Base-by-base conservation (phyloP, 495 filamentous ascomycete genomes). In the Hyaloscypha variabilis region DNA sequence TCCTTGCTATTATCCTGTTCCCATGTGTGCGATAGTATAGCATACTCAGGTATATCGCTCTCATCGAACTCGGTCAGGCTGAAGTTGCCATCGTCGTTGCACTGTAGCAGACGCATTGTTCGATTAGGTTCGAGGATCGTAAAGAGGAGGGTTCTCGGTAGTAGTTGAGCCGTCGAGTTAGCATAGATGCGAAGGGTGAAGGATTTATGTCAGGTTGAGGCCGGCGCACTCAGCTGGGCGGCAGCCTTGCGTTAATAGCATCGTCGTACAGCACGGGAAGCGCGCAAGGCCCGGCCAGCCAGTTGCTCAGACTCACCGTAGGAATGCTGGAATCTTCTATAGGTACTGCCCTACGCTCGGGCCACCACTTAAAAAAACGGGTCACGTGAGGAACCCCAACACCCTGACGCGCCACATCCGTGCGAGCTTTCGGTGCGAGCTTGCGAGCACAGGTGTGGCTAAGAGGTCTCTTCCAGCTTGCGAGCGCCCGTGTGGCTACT, bases 1-100 rank as follows among this genome's bases (percentile, higher is more conserved):
- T 42, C 39, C 4, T 42, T 11, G 30, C 11, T 11, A 34, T 34
- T 11, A 5, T 11, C 39, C 39, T 10, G 39, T 6, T 14, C 39
- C 39, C 39, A 42, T 8, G 8, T 42, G 13, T 42, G 39, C 2
- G 39, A 42, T 3, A 42, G 39, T 8, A 42, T 69, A 24, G 69
- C 69, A 55, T 72, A 72, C 8, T 29, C 25, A 11, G 69, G 67
- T 6, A 65, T 67, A 2, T 42, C 19, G 39, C 13, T 14, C 14
- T 42, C 13, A 8, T 13, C 3, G 39, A 13, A 42, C 39, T 64
- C 36, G 8, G 49, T 58, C 13, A 64, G 25, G 60, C 52, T 54
- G 31, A 67, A 21, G 2, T 49, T 2, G 58, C 28, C 64, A 31
- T 59, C 31, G 56, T 59, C 21, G 56, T 59, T n/a, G n/a, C 3